Evolutionary conservation across 805 yeast genomes (phyloP).

Genomic region (Maudiozyma serrabonitensis): DNA sequence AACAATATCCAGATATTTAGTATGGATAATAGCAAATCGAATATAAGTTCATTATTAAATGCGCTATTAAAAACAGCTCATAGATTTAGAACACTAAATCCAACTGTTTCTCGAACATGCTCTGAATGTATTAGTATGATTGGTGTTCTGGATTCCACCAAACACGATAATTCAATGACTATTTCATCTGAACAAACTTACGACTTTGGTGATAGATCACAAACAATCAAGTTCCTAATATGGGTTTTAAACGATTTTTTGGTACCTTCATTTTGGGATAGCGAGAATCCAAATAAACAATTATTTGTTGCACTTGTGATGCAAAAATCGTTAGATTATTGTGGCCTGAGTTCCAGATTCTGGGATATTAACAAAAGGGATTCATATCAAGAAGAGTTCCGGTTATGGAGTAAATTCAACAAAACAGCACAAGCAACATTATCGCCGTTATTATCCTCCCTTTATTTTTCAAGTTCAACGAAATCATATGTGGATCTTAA

Average conservation of each 20-base stretch:
- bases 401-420: slow-evolving; percentile 53
- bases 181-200: slow-evolving; percentile 35
- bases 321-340: slow-evolving; percentile 69
- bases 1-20: slow-evolving; percentile 35
- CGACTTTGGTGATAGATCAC: slow-evolving; percentile 53
- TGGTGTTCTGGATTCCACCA: slow-evolving; percentile 68
- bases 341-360: slow-evolving; percentile 37
- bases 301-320: slow-evolving; percentile 76
- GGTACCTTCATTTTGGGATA: slow-evolving; percentile 83
- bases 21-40: slow-evolving; percentile 17
- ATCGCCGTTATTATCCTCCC: slow-evolving; percentile 64
- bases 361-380: slow-evolving; percentile 25
- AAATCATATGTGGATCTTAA: slow-evolving; percentile 35
- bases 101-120: slow-evolving; percentile 46
- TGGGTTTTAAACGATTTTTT: slow-evolving; percentile 57
- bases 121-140: slow-evolving; percentile 64
- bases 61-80: slow-evolving; percentile 48
- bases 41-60: slow-evolving; percentile 39
- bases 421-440: slow-evolving; percentile 63
- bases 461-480: slow-evolving; percentile 51
- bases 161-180: slow-evolving; percentile 32
- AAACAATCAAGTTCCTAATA: slow-evolving; percentile 54
- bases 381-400: slow-evolving; percentile 22
- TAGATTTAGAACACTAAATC: slow-evolving; percentile 40
- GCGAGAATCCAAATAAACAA: slow-evolving; percentile 79